A percentile compares a stretch with the other conserved stretches of the same genome.
Conservation (phyloP, 495 filamentous ascomycete species). For the Aspergillus egyptiacus region DNA sequence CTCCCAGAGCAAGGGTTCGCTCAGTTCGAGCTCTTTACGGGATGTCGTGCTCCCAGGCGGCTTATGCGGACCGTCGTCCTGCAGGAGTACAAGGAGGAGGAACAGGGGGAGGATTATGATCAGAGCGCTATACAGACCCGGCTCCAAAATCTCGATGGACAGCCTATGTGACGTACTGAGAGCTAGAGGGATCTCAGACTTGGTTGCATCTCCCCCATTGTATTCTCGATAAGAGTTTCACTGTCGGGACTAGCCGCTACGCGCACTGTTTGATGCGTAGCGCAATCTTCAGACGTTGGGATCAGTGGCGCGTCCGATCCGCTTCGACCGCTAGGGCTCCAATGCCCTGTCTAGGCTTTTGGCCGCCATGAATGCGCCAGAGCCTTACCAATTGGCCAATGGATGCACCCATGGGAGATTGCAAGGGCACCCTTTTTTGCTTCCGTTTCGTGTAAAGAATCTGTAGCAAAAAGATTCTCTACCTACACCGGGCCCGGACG, state of each 20-base stretch:
- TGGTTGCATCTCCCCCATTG: too few species aligned
- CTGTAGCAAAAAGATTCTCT: neutral
- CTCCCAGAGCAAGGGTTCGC: slow-evolving; percentile 75
- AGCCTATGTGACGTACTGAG: slow-evolving; percentile 25
- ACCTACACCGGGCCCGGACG: neutral
- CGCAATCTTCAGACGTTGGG: too few species aligned
- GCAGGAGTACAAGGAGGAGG: slow-evolving; percentile 36
- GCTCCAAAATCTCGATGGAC: slow-evolving; percentile 35
- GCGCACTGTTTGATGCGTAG: too few species aligned
- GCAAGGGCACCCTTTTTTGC: neutral
- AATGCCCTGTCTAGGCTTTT: neutral
- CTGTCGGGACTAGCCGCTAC: too few species aligned
- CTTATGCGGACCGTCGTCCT: slow-evolving; percentile 53
- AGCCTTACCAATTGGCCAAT: too few species aligned
- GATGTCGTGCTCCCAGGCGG: slow-evolving; percentile 63
- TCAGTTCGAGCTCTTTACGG: slow-evolving; percentile 76
- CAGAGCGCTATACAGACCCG: slow-evolving; percentile 27
- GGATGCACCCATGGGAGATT: neutral
- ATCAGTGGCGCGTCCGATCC: too few species aligned
- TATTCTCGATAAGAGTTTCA: too few species aligned
- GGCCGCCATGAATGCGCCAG: too few species aligned
- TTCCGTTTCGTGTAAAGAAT: neutral
- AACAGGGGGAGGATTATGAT: slow-evolving; percentile 33
- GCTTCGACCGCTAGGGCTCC: too few species aligned
- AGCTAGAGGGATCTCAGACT: neutral